These are phyloP conservation scores for Coniochaeta sp. DNA, from an alignment of 2,329 filamentous ascomycete genomes.

Conservation along the genomic window DNA sequence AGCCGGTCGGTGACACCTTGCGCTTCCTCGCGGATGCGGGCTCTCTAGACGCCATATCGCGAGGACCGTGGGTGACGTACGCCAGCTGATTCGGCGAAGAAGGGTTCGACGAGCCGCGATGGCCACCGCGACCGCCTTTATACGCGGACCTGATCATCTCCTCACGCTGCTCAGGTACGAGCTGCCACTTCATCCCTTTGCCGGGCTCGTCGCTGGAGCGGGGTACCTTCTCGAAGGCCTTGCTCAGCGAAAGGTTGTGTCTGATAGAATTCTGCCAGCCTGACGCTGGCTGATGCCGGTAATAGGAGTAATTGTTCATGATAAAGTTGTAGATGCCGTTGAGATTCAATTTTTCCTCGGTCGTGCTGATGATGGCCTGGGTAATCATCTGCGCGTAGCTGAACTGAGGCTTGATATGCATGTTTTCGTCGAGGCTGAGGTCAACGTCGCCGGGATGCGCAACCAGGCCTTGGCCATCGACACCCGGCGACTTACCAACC, in stretches of 20 bases:
- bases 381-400: slow-evolving; percentile 97
- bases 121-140: slow-evolving; percentile 54
- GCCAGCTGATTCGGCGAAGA: slow-evolving; percentile 58
- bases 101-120: slow-evolving; percentile 61
- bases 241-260: slow-evolving; percentile 92
- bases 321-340: slow-evolving; percentile 94
- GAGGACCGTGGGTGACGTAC: slow-evolving; percentile 52
- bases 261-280: slow-evolving; percentile 98
- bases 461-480: slow-evolving; percentile 30
- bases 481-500: slow-evolving; percentile 30
- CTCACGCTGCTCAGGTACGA: slow-evolving; percentile 74
- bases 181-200: slow-evolving; percentile 99
- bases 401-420: slow-evolving; percentile 89
- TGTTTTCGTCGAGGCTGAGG: slow-evolving; percentile 74
- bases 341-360: slow-evolving; percentile 82
- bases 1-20: slow-evolving; percentile 46
- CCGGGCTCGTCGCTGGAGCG: slow-evolving; percentile 90
- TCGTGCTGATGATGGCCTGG: slow-evolving; percentile 83
- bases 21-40: slow-evolving; percentile 47
- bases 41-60: slow-evolving; percentile 43
- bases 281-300: slow-evolving; percentile 65
- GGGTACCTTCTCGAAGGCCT: slow-evolving; percentile 88
- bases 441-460: slow-evolving; percentile 56
- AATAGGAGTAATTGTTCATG: slow-evolving; percentile 86
- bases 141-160: slow-evolving; percentile 75